Percentiles rank a stretch among this genome's conserved stretches.
Evolutionary conservation across 352 stramenopile species (phyloP).

Genomic region (Pseudoperonospora humuli): DNA sequence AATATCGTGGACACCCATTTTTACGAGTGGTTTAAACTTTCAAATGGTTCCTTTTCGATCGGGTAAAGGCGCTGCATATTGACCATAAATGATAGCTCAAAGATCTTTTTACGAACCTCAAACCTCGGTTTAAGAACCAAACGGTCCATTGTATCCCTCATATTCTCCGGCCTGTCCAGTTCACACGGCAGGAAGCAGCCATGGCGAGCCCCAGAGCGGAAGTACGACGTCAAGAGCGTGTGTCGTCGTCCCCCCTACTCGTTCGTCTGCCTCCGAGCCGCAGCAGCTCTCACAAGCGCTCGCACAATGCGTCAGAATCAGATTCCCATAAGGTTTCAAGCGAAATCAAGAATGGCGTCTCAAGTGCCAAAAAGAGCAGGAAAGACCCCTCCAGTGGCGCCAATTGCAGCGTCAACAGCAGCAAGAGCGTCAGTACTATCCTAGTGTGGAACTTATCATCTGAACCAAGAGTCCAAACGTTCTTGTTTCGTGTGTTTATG

Average conservation of each 20-base stretch:
- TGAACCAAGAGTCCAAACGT: slow-evolving; percentile 6
- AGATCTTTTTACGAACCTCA: not conserved
- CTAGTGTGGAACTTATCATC: not conserved
- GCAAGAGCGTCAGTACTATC: slow-evolving; percentile 22
- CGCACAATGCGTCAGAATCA: slow-evolving; percentile 15
- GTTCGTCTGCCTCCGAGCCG: slow-evolving; percentile 10
- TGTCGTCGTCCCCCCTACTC: slow-evolving; percentile 9
- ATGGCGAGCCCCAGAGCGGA: slow-evolving; percentile 23
- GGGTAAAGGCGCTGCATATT: not conserved
- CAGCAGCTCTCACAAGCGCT: slow-evolving; percentile 19
- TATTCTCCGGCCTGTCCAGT: slow-evolving; percentile 2
- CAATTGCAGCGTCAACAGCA: slow-evolving; percentile 12
- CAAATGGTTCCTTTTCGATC: slow-evolving; percentile 2
- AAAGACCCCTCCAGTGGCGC: slow-evolving; percentile 7
- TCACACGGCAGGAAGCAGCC: not conserved
- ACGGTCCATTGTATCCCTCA: not conserved
- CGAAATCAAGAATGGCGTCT: slow-evolving; percentile 12
- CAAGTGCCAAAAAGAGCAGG: slow-evolving; percentile 34
- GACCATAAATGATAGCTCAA: not conserved
- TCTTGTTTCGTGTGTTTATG: slow-evolving; percentile 5
- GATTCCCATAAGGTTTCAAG: slow-evolving; percentile 15
- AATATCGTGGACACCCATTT: no score
- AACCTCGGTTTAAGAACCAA: slow-evolving; percentile 2
- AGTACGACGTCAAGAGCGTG: slow-evolving; percentile 8
- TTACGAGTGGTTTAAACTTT: slow-evolving; percentile 28